phyloP scores from a whole-genome alignment of 352 stramenopile species.

The Pythium chondricola region DNA sequence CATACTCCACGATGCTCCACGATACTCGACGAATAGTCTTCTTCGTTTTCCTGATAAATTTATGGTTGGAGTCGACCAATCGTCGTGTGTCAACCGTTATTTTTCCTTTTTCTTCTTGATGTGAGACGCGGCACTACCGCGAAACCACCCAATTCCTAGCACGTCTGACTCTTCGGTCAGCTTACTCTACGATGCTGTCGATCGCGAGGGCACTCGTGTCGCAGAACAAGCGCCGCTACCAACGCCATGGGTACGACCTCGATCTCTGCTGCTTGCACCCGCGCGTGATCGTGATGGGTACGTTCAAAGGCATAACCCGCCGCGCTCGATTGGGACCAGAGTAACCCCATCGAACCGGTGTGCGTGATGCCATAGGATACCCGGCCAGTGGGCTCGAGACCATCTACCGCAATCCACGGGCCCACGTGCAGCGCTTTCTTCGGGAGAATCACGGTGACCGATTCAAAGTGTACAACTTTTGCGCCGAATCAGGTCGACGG shows the following conservation, averaged over 20 bases:
- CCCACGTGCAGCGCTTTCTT: conserved; percentile 50
- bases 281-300: conserved; percentile 75
- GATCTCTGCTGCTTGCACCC: conserved; percentile 71
- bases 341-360: too few species aligned
- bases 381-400: conserved; percentile 48
- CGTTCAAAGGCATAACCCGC: conserved; percentile 3
- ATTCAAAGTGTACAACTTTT: conserved; percentile 82
- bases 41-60: too few species aligned
- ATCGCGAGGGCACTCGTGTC: conserved; percentile 63
- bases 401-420: conserved; percentile 55
- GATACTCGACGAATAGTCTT: too few species aligned
- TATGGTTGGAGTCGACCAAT: too few species aligned
- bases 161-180: too few species aligned
- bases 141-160: too few species aligned
- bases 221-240: conserved; percentile 70
- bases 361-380: conserved; percentile 39
- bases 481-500: conserved; percentile 43
- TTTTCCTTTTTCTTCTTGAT: too few species aligned
- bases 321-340: too few species aligned
- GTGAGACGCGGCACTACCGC: too few species aligned
- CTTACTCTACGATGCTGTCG: conserved; percentile 32
- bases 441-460: conserved; percentile 34
- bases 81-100: too few species aligned
- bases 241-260: conserved; percentile 53
- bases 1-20: too few species aligned